Base-by-base conservation (phyloP, 1,139 yeast species). In the Taphrina wiesneri region DNA sequence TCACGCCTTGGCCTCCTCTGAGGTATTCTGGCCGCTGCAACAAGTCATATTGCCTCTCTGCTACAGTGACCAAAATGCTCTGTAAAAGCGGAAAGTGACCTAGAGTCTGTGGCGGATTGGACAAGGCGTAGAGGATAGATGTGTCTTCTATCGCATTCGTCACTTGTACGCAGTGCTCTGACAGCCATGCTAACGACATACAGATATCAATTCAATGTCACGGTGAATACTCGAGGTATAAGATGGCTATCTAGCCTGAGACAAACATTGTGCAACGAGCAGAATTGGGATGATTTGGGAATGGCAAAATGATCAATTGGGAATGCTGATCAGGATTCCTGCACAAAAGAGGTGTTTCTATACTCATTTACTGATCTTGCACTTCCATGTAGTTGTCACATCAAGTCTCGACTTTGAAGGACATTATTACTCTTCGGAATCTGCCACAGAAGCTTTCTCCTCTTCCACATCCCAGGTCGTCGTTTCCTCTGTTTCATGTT, bases 1-100 rank as follows among this genome's bases (percentile, higher is more conserved):
- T 60, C 21, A 60, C 64, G 43, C 64, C 64, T 21, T 49, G 41
- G 13, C 43, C 51, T 13, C 41, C 46, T 7, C 34, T 36, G 23
- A 43, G 25, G 39, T 60, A 60, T n/a, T 60, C 64, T 26, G 64
- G 64, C 32, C 57, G 26, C 47, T 60, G 64, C 28, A 17, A n/a
- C 4, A 60, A 17, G 26, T 25, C 36, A 9, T 60, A 60, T 17
- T 49, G 39, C 26, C 19, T 13, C 28, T 43, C 64, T 7, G 51
- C 28, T 3, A 60, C 41, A 13, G 21, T 26, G 34, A 51, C 34
- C 19, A 25, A 9, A n/a, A 60, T 7, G 57, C 51, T 41, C 4
- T n/a, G 57, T 13, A 46, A 45, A 17, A 60, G 57, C 15, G 64
- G 41, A 3, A 51, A 36, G 32, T 60, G 36, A 26, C 64, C 64